Evolutionary conservation across 2,329 filamentous ascomycete genomes (phyloP).

Genomic region (Curvularia sp.): DNA sequence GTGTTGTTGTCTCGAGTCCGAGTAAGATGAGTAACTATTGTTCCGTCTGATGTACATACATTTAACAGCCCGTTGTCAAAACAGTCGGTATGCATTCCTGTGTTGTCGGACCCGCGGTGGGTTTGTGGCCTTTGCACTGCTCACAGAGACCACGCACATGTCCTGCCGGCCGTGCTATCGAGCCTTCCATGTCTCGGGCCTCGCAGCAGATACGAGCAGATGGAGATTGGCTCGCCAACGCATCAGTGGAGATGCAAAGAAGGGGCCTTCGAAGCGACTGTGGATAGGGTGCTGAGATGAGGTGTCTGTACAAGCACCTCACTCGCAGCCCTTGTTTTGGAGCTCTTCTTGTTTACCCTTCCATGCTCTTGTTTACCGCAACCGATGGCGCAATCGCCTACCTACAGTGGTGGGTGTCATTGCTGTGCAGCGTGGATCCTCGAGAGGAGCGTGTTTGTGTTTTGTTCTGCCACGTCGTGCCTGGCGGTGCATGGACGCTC

Average conservation of each 20-base stretch:
- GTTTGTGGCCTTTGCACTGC: conserved; percentile 4
- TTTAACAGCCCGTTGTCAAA: background rate
- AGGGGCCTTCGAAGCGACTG: background rate
- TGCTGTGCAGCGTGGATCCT: conserved; percentile 11
- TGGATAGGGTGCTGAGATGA: background rate
- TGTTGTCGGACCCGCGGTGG: background rate
- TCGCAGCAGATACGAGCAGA: conserved; percentile 26
- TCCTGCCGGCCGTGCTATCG: conserved; percentile 16
- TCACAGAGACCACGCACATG: conserved; percentile 15
- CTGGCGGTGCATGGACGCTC: conserved; percentile 10
- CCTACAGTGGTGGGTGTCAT: background rate
- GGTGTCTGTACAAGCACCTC: background rate
- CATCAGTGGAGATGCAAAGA: background rate
- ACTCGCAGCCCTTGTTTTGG: background rate
- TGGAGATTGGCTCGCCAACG: conserved; percentile 28
- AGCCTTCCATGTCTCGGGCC: conserved; percentile 14
- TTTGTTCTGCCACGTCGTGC: conserved; percentile 12
- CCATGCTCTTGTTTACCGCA: conserved; percentile 1
- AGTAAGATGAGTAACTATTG: background rate
- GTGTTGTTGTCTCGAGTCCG: background rate
- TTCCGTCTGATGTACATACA: background rate
- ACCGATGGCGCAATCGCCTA: background rate
- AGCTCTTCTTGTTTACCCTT: background rate
- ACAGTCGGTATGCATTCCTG: background rate
- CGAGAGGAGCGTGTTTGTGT: conserved; percentile 5